These are phyloP conservation scores for Nemania abortiva DNA, from an alignment of 2,329 filamentous ascomycete genomes.

Conservation along the genomic window DNA sequence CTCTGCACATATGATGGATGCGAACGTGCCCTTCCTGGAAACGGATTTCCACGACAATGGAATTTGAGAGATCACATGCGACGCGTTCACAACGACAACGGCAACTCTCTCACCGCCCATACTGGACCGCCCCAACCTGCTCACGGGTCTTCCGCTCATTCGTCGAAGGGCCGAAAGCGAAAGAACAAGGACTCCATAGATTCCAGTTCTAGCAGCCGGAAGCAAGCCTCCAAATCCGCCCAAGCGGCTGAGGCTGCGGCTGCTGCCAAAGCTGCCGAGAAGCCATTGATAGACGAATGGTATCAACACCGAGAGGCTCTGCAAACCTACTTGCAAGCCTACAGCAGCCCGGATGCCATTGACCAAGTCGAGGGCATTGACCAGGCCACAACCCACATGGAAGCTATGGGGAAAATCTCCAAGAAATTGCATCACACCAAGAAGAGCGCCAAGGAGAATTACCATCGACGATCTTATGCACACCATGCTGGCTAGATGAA, in stretches of 20 bases:
- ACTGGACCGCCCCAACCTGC: constrained; percentile 56
- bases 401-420: constrained; percentile 65
- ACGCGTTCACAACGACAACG: constrained; percentile 81
- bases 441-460: constrained; percentile 51
- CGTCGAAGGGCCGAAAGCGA: constrained; percentile 67
- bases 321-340: constrained; percentile 67
- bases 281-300: constrained; percentile 66
- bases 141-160: constrained; percentile 50
- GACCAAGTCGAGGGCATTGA: constrained; percentile 67
- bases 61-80: constrained; percentile 98
- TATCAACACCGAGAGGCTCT: constrained; percentile 73
- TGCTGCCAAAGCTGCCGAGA: constrained; percentile 51
- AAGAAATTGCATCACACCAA: constrained; percentile 53
- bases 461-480: constrained; percentile 52
- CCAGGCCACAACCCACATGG: constrained; percentile 63
- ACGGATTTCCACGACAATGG: constrained; percentile 95
- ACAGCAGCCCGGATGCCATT: constrained; percentile 63
- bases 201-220: constrained; percentile 58
- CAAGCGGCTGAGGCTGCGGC: constrained; percentile 52
- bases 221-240: constrained; percentile 60
- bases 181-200: constrained; percentile 65
- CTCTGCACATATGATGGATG: constrained; percentile 90
- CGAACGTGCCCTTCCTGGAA: constrained; percentile 82
- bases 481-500: constrained; percentile 55
- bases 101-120: constrained; percentile 51